Evolutionary conservation across 1,284 basidiomycete genomes (phyloP).

Genomic region (Afroboletus lepidellus): DNA sequence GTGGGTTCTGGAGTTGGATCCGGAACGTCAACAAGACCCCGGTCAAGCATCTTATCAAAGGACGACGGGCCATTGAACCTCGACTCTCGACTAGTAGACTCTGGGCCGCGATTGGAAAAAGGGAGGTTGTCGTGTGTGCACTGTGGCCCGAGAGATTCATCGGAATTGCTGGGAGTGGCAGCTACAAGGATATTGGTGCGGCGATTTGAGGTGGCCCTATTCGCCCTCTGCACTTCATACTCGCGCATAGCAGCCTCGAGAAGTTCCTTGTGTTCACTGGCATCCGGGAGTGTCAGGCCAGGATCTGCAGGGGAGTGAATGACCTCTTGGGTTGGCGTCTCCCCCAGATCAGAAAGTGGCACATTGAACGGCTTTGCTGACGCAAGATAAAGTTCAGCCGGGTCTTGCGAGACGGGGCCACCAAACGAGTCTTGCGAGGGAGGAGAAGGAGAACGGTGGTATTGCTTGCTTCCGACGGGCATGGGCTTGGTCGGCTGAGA

Average conservation of each 20-base stretch:
- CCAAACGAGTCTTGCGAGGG: slow-evolving; percentile 62
- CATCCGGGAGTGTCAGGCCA: slow-evolving; percentile 24
- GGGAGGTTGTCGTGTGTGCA: slow-evolving; percentile 11
- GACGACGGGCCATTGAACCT: slow-evolving; percentile 29
- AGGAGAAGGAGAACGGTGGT: slow-evolving; percentile 38
- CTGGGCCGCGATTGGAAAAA: slow-evolving; percentile 6
- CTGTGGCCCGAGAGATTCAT: slow-evolving; percentile 22
- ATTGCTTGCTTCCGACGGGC: slow-evolving; percentile 18
- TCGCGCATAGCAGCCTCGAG: slow-evolving; percentile 27
- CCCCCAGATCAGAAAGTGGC: slow-evolving; percentile 56
- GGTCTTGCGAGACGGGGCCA: slow-evolving; percentile 46
- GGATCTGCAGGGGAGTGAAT: slow-evolving; percentile 24
- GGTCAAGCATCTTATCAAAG: slow-evolving; percentile 35
- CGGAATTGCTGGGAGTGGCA: slow-evolving; percentile 44
- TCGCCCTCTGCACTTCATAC: slow-evolving; percentile 27
- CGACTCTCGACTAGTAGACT: slow-evolving; percentile 15
- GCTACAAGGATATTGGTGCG: slow-evolving; percentile 42
- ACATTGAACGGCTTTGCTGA: slow-evolving; percentile 52
- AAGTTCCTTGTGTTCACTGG: slow-evolving; percentile 24
- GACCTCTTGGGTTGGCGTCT: slow-evolving; percentile 30
- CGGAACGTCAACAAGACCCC: slow-evolving; percentile 21
- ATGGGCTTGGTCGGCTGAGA: slow-evolving; percentile 25
- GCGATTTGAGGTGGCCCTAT: slow-evolving; percentile 4
- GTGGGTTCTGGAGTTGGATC: slow-evolving; percentile 29
- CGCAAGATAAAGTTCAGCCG: slow-evolving; percentile 45